Evolutionary conservation across 305 asterid species (phyloP).

Genomic region (Solanum hybrid): DNA sequence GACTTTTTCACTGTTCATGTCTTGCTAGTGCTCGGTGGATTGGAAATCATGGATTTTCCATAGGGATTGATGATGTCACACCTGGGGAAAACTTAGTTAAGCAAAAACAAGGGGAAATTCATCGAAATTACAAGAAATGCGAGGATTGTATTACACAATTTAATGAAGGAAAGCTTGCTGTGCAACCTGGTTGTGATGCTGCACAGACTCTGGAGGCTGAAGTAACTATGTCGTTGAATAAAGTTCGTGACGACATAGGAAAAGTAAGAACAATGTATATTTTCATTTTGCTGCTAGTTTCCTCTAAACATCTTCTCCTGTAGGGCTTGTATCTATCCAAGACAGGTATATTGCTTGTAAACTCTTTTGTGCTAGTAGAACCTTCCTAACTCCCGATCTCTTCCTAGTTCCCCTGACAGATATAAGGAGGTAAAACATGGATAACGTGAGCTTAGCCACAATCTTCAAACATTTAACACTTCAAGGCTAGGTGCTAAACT

Average conservation of each 20-base stretch:
- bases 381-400: background rate
- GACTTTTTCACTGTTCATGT: slow-evolving; percentile 8
- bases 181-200: slow-evolving; percentile 75
- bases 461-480: background rate
- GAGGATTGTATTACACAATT: slow-evolving; percentile 44
- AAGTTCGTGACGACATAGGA: slow-evolving; percentile 65
- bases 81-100: slow-evolving; percentile 54
- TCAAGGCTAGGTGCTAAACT: background rate
- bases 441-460: background rate
- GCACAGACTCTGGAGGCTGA: slow-evolving; percentile 91
- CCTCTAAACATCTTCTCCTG: background rate
- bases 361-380: background rate
- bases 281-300: background rate
- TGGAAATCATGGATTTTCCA: slow-evolving; percentile 97
- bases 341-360: background rate
- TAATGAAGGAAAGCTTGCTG: slow-evolving; percentile 65
- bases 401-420: background rate
- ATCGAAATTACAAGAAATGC: slow-evolving; percentile 50
- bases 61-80: slow-evolving; percentile 90
- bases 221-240: slow-evolving; percentile 56
- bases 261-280: slow-evolving; percentile 32
- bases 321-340: background rate
- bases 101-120: slow-evolving; percentile 49
- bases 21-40: slow-evolving; percentile 91
- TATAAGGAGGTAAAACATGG: background rate